A percentile compares a stretch with the other conserved stretches of the same genome.
phyloP scores from a whole-genome alignment of 441 rosid genomes.

The Arabidopsis hybrid region DNA sequence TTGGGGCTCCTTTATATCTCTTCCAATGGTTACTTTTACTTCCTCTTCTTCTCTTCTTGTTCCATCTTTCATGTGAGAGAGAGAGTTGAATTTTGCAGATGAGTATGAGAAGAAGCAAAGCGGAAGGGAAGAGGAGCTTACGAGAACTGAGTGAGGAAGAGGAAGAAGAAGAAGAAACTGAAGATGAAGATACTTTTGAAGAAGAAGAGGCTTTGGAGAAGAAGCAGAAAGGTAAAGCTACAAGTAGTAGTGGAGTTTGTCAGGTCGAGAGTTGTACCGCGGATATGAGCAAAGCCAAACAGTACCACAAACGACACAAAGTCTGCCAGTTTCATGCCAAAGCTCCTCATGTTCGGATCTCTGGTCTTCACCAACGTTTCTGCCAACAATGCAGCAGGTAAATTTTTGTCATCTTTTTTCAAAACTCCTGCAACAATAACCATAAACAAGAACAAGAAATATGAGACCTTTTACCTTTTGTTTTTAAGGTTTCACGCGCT shows the following conservation, averaged over 20 bases:
- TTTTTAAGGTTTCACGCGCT: constrained; percentile 76
- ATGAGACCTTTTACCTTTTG: constrained; percentile 20
- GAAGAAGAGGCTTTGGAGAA: constrained; percentile 50
- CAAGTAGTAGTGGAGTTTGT: constrained; percentile 57
- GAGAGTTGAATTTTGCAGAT: constrained; percentile 25
- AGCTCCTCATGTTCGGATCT: constrained; percentile 59
- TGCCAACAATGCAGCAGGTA: constrained; percentile 99
- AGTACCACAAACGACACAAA: constrained; percentile 81
- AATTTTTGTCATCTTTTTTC: neutral
- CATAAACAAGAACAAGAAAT: neutral
- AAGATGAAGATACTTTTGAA: constrained; percentile 41
- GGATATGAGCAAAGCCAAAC: constrained; percentile 71
- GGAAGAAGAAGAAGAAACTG: constrained; percentile 71
- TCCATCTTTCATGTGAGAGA: constrained; percentile 27
- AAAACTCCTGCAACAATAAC: constrained; percentile 5
- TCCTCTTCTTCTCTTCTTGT: constrained; percentile 23
- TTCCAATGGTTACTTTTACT: constrained; percentile 33
- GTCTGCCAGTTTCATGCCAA: constrained; percentile 88
- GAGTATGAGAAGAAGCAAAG: constrained; percentile 62
- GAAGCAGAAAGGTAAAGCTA: constrained; percentile 59
- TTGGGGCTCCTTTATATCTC: constrained; percentile 34
- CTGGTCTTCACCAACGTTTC: constrained; percentile 73
- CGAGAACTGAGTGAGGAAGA: constrained; percentile 53
- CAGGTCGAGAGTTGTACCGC: constrained; percentile 71
- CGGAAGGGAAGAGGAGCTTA: constrained; percentile 67